Base-by-base conservation (phyloP, 2,329 filamentous ascomycete species). In the Colletotrichum liriopes region DNA sequence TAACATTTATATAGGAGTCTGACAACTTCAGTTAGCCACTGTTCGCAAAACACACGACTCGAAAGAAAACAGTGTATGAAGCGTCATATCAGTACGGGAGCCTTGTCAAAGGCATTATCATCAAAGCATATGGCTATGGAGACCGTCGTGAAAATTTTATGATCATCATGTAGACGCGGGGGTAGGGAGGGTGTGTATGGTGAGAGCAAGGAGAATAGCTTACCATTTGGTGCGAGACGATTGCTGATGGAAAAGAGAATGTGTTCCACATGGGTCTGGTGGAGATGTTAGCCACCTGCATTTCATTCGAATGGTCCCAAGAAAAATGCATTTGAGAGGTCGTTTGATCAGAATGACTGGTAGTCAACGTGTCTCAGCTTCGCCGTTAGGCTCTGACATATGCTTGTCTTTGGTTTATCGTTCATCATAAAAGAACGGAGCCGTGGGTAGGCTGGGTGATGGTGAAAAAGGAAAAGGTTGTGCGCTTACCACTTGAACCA, bases 351-450 rank as follows among this genome's bases (percentile, higher is more conserved):
- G 71, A 73, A 71, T 60, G 71, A 73, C 71, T 54, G 60, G 67
- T 72, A 45, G 69, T 72, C 69, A 69, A 68, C 73, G 67, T 74
- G 45, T 75, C 59, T 75, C 74, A 74, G 73, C 74, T 63, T 67
- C 60, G 74, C 74, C 74, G 69, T 71, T 70, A 72, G 73, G 74
- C 74, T 75, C 74, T 74, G 74, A 74, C 71, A 75, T 75, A 75
- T 75, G 74, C 74, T 75, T 75, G 74, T 75, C 74, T 74, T 69
- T 73, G 70, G 64, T 73, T 73, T 73, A 66, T 68, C 63, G 72
- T 75, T 75, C 74, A 75, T 75, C 74, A 75, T 35, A 39, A 58
- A 39, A 71, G 60, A 71, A 71, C 60, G 65, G 74, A 63, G 61
- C 66, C 45, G 51, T 49, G 32, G 67, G 32, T 64, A 49, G 67